Conservation (phyloP, 163 green algal species). For the Scenedesmus sp. region DNA sequence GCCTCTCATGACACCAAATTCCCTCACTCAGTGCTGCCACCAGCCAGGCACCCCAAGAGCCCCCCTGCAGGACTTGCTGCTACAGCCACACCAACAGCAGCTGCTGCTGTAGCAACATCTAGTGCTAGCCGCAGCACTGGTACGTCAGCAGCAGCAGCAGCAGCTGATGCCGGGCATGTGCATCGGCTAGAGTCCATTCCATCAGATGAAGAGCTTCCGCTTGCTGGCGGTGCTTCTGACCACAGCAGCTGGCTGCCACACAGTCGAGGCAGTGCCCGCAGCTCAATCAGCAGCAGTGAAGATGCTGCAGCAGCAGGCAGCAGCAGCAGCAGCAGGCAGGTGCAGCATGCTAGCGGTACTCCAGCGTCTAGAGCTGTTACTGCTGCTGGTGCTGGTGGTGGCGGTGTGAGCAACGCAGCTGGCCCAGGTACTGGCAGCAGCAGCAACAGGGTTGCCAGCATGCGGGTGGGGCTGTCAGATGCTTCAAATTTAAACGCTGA, state of each 20-base stretch:
- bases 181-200: not conserved
- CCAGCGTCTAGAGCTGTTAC: not conserved
- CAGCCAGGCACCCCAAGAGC: not conserved
- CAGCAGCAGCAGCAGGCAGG: not conserved
- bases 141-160: not conserved
- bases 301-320: not conserved
- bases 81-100: not conserved
- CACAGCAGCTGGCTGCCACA: constrained; percentile 11
- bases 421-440: not conserved
- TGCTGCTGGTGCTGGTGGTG: not conserved
- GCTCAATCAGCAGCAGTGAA: not conserved
- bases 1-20: not conserved
- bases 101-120: not conserved
- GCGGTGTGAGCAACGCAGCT: not conserved
- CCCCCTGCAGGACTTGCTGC: not conserved
- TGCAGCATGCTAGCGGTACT: not conserved
- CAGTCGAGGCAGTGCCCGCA: not conserved
- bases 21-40: not conserved
- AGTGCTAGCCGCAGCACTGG: not conserved
- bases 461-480: not conserved
- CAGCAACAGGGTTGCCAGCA: not conserved
- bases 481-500: not conserved
- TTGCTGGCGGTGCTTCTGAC: not conserved
- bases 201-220: not conserved
- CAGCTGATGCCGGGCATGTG: not conserved